A percentile compares a stretch with the other conserved stretches of the same genome.
phyloP scores from a whole-genome alignment of 305 asterid genomes.

The Solanum hybrid region DNA sequence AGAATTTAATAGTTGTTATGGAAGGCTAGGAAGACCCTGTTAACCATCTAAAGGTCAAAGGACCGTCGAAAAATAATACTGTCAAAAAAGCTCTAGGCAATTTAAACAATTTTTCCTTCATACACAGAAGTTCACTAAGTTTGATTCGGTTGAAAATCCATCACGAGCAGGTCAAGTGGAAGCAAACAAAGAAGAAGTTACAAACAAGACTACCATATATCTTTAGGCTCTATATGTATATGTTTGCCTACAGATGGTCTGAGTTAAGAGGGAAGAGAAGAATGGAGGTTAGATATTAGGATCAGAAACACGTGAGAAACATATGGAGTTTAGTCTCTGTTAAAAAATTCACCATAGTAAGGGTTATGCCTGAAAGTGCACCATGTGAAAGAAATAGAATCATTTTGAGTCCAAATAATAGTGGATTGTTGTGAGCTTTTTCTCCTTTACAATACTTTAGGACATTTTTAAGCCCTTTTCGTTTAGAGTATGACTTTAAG shows the following conservation, averaged over 20 bases:
- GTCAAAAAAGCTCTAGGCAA: background rate
- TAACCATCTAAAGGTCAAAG: background rate
- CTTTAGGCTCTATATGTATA: background rate
- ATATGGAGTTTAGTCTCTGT: background rate
- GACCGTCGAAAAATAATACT: background rate
- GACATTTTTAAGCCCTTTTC: background rate
- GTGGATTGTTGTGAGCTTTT: background rate
- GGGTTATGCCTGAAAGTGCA: background rate
- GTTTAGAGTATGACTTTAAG: background rate
- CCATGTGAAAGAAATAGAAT: background rate
- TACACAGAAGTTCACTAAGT: background rate
- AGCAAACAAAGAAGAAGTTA: background rate
- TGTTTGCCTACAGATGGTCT: background rate
- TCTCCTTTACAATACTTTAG: background rate
- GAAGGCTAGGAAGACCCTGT: background rate
- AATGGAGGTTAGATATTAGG: background rate
- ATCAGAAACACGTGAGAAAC: background rate
- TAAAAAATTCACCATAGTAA: background rate
- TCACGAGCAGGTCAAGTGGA: background rate
- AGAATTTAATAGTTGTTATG: background rate
- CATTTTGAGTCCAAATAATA: background rate
- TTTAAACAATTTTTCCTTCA: background rate
- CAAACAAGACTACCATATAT: background rate
- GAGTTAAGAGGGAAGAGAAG: background rate
- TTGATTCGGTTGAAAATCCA: background rate